phyloP scores from a whole-genome alignment of 305 asterid species.

The Fraxinus sp. region DNA sequence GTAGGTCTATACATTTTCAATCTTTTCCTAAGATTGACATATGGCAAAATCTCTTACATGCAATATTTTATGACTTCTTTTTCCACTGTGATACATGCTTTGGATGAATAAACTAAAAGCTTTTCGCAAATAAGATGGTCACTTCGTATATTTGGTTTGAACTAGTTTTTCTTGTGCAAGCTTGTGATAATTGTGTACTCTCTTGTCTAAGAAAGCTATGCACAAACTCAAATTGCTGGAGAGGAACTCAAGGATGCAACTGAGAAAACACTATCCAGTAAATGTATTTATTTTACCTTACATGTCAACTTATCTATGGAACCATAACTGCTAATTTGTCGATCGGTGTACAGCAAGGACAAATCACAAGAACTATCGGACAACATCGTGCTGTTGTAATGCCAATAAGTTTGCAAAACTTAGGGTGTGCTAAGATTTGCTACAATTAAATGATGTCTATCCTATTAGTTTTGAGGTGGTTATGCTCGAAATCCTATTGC shows the following conservation, averaged over 20 bases:
- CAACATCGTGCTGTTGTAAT: background rate
- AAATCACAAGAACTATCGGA: background rate
- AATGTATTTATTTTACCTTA: background rate
- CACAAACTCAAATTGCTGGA: background rate
- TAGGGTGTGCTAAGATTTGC: constrained; percentile 1
- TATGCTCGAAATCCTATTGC: background rate
- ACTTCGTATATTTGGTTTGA: background rate
- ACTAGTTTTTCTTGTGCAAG: background rate
- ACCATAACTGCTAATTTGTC: background rate
- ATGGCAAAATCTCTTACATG: background rate
- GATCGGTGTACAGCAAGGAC: background rate
- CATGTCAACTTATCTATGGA: background rate
- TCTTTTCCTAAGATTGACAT: background rate
- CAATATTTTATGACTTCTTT: background rate
- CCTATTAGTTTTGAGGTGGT: background rate
- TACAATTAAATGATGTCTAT: background rate
- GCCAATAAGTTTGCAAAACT: background rate
- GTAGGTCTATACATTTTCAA: background rate
- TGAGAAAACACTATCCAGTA: background rate
- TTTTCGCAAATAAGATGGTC: background rate
- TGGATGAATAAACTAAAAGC: background rate
- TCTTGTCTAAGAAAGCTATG: background rate
- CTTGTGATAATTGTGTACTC: background rate
- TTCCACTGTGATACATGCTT: background rate
- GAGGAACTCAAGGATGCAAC: constrained; percentile 2